Conservation (phyloP, 768 basidiomycete species). For the Trametes cubensis region DNA sequence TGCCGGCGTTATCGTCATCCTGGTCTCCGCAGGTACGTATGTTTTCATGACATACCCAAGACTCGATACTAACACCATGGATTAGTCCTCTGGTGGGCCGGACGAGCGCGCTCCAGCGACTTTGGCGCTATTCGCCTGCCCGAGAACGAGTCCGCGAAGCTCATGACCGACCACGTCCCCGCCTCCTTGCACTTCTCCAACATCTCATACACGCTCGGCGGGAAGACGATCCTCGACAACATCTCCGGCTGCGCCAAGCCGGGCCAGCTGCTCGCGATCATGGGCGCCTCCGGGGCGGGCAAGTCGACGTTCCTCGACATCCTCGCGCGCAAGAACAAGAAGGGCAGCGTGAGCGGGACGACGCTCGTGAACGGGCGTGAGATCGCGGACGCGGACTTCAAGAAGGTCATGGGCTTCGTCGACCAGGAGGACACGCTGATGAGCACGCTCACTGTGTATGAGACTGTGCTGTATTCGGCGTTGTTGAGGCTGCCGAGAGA, state of each 20-base stretch:
- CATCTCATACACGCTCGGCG: slow-evolving; percentile 75
- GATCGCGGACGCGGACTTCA: slow-evolving; percentile 75
- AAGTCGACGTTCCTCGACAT: slow-evolving; percentile 98
- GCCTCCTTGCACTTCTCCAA: slow-evolving; percentile 90
- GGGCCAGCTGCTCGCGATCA: slow-evolving; percentile 91
- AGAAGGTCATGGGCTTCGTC: slow-evolving; percentile 89
- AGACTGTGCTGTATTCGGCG: slow-evolving; percentile 94
- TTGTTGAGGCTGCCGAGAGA: slow-evolving; percentile 87
- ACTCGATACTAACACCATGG: not conserved
- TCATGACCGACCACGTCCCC: slow-evolving; percentile 94
- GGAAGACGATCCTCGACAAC: slow-evolving; percentile 70
- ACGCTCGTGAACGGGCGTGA: slow-evolving; percentile 86
- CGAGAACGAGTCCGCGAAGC: slow-evolving; percentile 76
- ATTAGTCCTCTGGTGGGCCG: slow-evolving; percentile 88
- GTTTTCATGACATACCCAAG: slow-evolving; percentile 9
- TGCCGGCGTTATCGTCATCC: slow-evolving; percentile 73
- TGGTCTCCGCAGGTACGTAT: slow-evolving; percentile 58
- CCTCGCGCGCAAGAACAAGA: slow-evolving; percentile 86
- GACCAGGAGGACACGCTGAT: slow-evolving; percentile 99
- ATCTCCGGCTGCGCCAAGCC: slow-evolving; percentile 85
- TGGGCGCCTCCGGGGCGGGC: slow-evolving; percentile 96
- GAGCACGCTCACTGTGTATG: slow-evolving; percentile 96
- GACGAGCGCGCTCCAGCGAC: slow-evolving; percentile 68
- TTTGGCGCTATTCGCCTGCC: slow-evolving; percentile 77
- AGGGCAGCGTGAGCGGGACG: slow-evolving; percentile 71